Evolutionary conservation across 257 asterid genomes (phyloP), one percentile per base, ranked within the genome.

Genomic region (Capsicum baccatum): DNA sequence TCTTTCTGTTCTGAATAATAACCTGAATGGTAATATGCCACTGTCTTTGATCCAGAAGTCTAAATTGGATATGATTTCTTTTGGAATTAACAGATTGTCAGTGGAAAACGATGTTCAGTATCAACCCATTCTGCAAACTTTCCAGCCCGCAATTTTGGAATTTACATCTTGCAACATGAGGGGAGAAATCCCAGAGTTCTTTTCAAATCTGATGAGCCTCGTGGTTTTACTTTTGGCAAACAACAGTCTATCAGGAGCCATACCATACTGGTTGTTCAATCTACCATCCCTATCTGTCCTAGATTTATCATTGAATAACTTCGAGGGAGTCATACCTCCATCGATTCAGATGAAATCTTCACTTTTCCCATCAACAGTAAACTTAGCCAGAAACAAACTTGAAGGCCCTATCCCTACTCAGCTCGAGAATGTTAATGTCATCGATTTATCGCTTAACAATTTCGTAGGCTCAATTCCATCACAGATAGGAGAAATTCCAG

Each of bases 191-290:
- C 64, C 81, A 6, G 5, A 14, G 12, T 52, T 54, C 81, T 76
- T 76, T 54, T 76, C 63, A 52, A 76, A 54, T 76, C 11, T 76
- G 3, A 13, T 26, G 9, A 76, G 14, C 4, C 81, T 76, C 26
- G 9, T 26, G 81, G 16, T 26, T 52, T 54, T 54, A 0, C 26
- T 21, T 76, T 83, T 83, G 52, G 48, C 68, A 9, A 83, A 83
- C 42, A 83, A 83, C 66, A 83, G 68, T 64, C 54, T 83, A 67
- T 83, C 85, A 11, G 85, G 85, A 5, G 66, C 59, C 54, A 70
- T 83, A 56, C 85, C 85, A 26, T 13, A 79, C 4, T 83, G 85
- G 85, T 57, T 83, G 17, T 71, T 83, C 82, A 83, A 83, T 68
- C 85, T 83, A 55, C 85, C 85, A 0, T 2, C 69, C 66, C 62